phyloP scores from a whole-genome alignment of 192 early-diverging fungal species.

The Coemansia sp. region DNA sequence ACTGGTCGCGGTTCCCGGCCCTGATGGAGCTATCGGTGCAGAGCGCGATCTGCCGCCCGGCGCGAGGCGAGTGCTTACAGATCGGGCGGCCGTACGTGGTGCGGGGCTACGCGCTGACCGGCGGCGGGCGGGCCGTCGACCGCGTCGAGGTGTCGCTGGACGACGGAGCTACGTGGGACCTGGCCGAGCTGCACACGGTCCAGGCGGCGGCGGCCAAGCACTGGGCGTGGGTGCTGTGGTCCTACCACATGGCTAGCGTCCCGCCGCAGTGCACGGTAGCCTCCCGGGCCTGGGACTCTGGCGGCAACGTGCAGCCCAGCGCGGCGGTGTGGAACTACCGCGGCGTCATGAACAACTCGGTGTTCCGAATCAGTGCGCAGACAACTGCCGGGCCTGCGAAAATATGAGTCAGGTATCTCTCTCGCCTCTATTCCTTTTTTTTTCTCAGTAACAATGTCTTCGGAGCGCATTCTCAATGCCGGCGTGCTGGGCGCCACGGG shows the following conservation, averaged over 20 bases:
- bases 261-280: conserved; percentile 49
- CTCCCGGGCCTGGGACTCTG: conserved; percentile 77
- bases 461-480: conserved; percentile 53
- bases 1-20: conserved; percentile 46
- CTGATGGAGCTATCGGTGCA: conserved; percentile 77
- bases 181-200: conserved; percentile 53
- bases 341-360: conserved; percentile 74
- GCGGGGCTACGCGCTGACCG: conserved; percentile 75
- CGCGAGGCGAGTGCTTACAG: conserved; percentile 47
- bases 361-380: conserved; percentile 34
- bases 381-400: neutral
- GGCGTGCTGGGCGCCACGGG: conserved; percentile 96
- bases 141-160: conserved; percentile 81
- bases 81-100: conserved; percentile 44
- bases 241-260: conserved; percentile 50
- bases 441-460: conserved; percentile 10
- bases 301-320: conserved; percentile 84
- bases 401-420: neutral
- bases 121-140: conserved; percentile 65
- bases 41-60: conserved; percentile 62
- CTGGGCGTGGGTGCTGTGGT: conserved; percentile 88
- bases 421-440: neutral
- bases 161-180: conserved; percentile 71
- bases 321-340: conserved; percentile 71
- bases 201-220: conserved; percentile 24